Percentiles rank a stretch among this genome's conserved stretches.
Evolutionary conservation across 352 stramenopile species (phyloP).

Genomic region (Phytophthora capsici): DNA sequence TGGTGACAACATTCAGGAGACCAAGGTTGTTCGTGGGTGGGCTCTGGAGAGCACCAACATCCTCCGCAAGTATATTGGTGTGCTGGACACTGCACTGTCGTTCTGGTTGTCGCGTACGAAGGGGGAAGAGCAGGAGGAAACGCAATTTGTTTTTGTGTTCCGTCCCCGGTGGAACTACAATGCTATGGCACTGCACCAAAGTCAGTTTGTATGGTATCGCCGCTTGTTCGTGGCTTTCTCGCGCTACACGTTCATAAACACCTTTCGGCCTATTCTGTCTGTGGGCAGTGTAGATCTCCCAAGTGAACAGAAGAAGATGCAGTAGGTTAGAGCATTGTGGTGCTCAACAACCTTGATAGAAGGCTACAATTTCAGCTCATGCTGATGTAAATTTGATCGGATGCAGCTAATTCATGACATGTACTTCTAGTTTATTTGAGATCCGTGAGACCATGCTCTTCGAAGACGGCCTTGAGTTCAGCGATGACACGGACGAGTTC

Average conservation of each 20-base stretch:
- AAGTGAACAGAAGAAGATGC: conserved; percentile 38
- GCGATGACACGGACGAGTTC: conserved; percentile 56
- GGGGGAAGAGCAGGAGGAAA: conserved; percentile 15
- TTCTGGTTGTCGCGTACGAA: conserved; percentile 36
- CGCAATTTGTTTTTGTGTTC: conserved; percentile 67
- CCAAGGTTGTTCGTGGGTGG: conserved; percentile 54
- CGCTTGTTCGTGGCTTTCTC: conserved; percentile 96
- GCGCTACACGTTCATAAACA: conserved; percentile 96
- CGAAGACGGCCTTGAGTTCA: conserved; percentile 59
- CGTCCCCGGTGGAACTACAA: conserved; percentile 84
- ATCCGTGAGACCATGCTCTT: conserved; percentile 72
- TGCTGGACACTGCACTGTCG: conserved; percentile 73
- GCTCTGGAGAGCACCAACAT: conserved; percentile 77
- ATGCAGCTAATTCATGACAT: conserved; percentile 32
- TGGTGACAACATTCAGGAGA: conserved; percentile 1
- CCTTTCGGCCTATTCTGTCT: conserved; percentile 57
- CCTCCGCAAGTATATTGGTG: conserved; percentile 89
- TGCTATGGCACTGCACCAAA: conserved; percentile 92
- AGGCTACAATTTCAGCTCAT: no score
- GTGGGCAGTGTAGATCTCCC: conserved; percentile 33
- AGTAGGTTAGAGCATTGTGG: conserved; percentile 17
- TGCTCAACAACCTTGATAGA: no score
- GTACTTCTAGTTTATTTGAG: conserved; percentile 66
- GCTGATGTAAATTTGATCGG: neutral
- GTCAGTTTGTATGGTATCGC: conserved; percentile 97